These are phyloP conservation scores for Fusarium sp. DNA, from an alignment of 2,329 filamentous ascomycete species.

Conservation along the genomic window DNA sequence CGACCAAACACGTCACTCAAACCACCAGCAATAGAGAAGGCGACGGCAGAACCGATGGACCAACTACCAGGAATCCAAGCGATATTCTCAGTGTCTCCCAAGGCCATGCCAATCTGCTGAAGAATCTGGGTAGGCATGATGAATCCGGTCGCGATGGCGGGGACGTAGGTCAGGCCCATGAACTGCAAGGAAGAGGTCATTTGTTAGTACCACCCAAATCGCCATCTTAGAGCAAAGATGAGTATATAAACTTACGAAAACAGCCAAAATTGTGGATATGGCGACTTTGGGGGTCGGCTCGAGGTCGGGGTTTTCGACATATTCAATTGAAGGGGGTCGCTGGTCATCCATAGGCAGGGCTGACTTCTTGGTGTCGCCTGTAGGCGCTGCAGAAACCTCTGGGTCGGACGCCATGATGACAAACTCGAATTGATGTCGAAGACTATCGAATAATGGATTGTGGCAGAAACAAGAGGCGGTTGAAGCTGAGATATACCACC, in stretches of 20 bases:
- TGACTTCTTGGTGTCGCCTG: background rate
- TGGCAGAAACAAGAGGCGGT: background rate
- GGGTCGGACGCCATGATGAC: background rate
- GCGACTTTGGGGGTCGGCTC: background rate
- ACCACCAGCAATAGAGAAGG: constrained; percentile 3
- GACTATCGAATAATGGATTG: background rate
- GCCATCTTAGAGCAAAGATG: rapidly evolving
- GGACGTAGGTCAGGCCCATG: constrained; percentile 9
- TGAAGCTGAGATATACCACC: background rate
- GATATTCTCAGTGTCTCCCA: background rate
- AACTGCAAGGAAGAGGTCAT: background rate
- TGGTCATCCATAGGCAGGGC: background rate
- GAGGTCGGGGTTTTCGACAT: background rate
- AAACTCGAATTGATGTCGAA: background rate
- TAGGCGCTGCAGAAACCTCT: background rate
- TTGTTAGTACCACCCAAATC: background rate
- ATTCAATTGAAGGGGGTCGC: background rate
- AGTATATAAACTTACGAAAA: background rate
- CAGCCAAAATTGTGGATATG: constrained; percentile 3
- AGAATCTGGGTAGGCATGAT: constrained; percentile 13
- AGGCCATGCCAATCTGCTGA: constrained; percentile 2
- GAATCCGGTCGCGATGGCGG: constrained; percentile 7
- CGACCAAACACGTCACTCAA: constrained; percentile 11
- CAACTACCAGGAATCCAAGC: constrained; percentile 15
- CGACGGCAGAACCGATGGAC: constrained; percentile 6